Evolutionary conservation across 106 monocot species (phyloP), one percentile per base, ranked within the genome.

Genomic region (Dendrobium catenatum): DNA sequence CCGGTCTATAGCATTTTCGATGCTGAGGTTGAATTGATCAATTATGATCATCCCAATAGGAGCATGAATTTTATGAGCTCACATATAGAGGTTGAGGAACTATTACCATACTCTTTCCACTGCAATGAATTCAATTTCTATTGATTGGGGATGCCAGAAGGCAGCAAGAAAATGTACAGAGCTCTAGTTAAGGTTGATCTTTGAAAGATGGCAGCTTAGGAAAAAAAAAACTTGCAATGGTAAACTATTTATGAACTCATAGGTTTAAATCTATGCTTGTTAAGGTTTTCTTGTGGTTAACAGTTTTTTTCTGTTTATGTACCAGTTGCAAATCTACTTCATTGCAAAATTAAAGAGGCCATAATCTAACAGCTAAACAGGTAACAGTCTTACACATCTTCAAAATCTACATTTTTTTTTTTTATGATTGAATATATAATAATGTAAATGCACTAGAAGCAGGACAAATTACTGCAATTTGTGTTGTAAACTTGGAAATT

Each of bases 1-100:
- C 91, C 91, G 16, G 93, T 94, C 19, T 83, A 82, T 72, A 87
- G 87, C 27, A 83, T 91, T 42, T 93, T 93, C 79, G 67, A 77
- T 8, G 89, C 85, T 19, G 84, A 87, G 80, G 91, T 94, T 20
- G 90, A 88, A 49, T 84, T 74, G 46, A 2, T 31, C 13, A 84
- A 84, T 58, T 85, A 72, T 67, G 83, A 74, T 46, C n/a, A 77
- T 74, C 83, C 83, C 24, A 72, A 76, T 31, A 92, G 80, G 77
- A 89, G 86, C 37, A 80, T 55, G 82, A 83, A 78, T 37, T 80
- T 72, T 19, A 80, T 80, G 58, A 83, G 86, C 73, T 86, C 92
- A 5, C 64, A 85, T 64, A 56, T 92, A 18, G 86, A 86, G 47
- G 84, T 89, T 27, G 92, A 92, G 73, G 92, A 92, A 77, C 76